phyloP scores from a whole-genome alignment of 345 rosid genomes.

The Arabis hirsuta region DNA sequence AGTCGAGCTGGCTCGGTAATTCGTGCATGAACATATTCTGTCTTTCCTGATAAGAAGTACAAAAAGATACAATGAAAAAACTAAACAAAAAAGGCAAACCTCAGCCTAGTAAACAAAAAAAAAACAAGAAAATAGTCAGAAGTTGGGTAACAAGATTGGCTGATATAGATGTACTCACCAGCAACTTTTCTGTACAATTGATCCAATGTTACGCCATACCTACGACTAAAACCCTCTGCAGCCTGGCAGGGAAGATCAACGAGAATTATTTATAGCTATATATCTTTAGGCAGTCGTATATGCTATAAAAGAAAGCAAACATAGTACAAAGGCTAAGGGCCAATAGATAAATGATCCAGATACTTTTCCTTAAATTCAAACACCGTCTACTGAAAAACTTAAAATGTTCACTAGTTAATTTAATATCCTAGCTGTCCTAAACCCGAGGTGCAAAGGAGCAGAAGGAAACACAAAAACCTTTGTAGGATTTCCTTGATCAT shows the following conservation, averaged over 20 bases:
- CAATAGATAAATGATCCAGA: constrained; percentile 7
- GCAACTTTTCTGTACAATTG: constrained; percentile 65
- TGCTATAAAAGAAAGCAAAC: constrained; percentile 8
- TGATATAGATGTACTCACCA: constrained; percentile 58
- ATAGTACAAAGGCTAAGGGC: constrained; percentile 9
- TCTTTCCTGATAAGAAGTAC: constrained; percentile 64
- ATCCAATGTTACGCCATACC: constrained; percentile 68
- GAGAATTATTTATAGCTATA: neutral
- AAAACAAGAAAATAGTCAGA: constrained; percentile 19
- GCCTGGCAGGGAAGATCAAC: constrained; percentile 60
- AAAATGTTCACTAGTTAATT: constrained; percentile 6
- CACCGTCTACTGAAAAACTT: constrained; percentile 17
- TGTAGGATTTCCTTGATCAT: constrained; percentile 83
- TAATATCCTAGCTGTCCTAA: constrained; percentile 14
- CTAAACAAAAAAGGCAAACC: constrained; percentile 13
- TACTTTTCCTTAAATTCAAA: constrained; percentile 21
- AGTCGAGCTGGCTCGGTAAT: constrained; percentile 72
- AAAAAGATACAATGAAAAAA: neutral
- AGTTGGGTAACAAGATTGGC: constrained; percentile 17
- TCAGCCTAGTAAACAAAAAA: constrained; percentile 19
- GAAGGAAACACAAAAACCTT: constrained; percentile 64
- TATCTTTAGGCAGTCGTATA: constrained; percentile 10
- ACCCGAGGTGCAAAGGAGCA: constrained; percentile 30
- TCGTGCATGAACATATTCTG: constrained; percentile 74
- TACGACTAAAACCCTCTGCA: constrained; percentile 92